phyloP scores from a whole-genome alignment of 2,329 filamentous ascomycete genomes.

The Ilyonectria sp. region DNA sequence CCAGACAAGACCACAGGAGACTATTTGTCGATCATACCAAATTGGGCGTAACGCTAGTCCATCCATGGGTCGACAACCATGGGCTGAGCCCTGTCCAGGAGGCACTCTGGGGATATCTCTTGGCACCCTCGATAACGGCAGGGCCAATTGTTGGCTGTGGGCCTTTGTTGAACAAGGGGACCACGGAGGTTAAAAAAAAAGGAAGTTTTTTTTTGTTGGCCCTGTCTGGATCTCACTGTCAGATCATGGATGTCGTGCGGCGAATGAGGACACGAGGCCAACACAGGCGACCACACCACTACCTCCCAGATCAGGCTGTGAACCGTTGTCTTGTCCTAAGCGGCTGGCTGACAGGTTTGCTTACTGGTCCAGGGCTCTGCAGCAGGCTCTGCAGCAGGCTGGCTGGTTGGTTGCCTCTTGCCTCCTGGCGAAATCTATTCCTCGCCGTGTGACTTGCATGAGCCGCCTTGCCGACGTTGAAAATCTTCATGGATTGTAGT shows the following conservation, averaged over 20 bases:
- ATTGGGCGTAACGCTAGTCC: constrained; percentile 40
- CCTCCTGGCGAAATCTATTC: constrained; percentile 5
- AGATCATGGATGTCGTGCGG: constrained; percentile 39
- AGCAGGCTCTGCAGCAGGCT: background rate
- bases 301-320: constrained; percentile 28
- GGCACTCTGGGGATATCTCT: constrained; percentile 50
- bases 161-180: constrained; percentile 30
- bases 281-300: constrained; percentile 24
- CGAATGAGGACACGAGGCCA: constrained; percentile 37
- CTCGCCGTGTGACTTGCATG: constrained; percentile 34
- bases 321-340: constrained; percentile 8
- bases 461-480: constrained; percentile 27
- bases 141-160: constrained; percentile 35
- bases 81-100: constrained; percentile 36
- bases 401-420: constrained; percentile 29
- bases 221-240: constrained; percentile 39
- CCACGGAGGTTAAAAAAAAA: constrained; percentile 35
- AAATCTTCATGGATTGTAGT: constrained; percentile 18
- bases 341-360: constrained; percentile 18
- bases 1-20: constrained; percentile 29
- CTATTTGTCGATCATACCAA: constrained; percentile 46
- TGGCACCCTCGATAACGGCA: constrained; percentile 42
- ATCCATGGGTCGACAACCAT: constrained; percentile 35
- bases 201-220: constrained; percentile 29
- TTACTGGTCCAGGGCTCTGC: constrained; percentile 12